phyloP scores from a whole-genome alignment of 2,329 filamentous ascomycete genomes.

The Ambrosiella cleistominuta region DNA sequence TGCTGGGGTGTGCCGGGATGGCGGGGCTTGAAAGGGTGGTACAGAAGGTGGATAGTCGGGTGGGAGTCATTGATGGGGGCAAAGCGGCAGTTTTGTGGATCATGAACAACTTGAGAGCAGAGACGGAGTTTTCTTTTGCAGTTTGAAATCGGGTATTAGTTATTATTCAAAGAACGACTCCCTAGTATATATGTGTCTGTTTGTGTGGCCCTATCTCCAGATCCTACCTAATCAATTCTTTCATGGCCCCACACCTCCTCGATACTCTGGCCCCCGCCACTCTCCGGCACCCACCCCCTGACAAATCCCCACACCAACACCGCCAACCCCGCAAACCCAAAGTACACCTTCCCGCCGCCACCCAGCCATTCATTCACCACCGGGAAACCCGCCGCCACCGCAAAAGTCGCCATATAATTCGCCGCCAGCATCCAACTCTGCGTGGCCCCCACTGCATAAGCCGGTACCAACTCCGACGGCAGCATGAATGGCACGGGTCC shows the following conservation, averaged over 20 bases:
- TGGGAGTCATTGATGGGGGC: conserved; percentile 67
- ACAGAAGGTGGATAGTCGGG: conserved; percentile 33
- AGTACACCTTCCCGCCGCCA: conserved; percentile 70
- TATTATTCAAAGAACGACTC: no score
- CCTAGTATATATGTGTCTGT: no score
- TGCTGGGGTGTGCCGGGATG: conserved; percentile 86
- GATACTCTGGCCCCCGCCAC: conserved; percentile 62
- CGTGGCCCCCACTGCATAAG: conserved; percentile 77
- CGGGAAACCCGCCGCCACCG: conserved; percentile 91
- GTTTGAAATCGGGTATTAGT: not conserved
- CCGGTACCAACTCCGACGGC: conserved; percentile 73
- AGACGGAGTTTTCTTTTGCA: conserved; percentile 11
- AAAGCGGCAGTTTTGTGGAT: conserved; percentile 49
- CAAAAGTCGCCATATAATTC: conserved; percentile 79
- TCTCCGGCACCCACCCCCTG: conserved; percentile 62
- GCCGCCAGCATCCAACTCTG: conserved; percentile 77
- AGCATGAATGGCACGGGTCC: conserved; percentile 93
- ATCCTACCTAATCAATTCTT: not conserved
- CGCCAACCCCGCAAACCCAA: conserved; percentile 69
- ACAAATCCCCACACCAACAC: conserved; percentile 55
- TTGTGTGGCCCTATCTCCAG: no score
- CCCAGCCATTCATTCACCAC: conserved; percentile 49
- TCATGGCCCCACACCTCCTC: conserved; percentile 32
- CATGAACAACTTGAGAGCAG: conserved; percentile 33
- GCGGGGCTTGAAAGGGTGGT: conserved; percentile 54